Conservation (phyloP, 1,284 basidiomycete genomes). For the Termitomyces sp. region DNA sequence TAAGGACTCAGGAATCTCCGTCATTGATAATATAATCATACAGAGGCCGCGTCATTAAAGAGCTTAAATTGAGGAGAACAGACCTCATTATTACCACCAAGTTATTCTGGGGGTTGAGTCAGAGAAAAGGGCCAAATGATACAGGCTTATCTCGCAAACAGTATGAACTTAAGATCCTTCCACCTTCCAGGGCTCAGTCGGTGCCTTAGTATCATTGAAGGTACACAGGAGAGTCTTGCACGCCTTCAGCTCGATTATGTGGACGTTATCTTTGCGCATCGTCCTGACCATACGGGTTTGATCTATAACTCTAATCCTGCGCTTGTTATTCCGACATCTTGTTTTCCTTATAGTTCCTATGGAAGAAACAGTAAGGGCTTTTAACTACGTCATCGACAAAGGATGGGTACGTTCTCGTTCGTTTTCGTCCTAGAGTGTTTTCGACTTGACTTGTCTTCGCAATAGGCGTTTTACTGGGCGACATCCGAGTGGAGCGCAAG, state of each 20-base stretch:
- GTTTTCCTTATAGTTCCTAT: neutral
- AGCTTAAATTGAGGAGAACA: conserved; percentile 63
- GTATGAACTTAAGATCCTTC: neutral
- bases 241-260: neutral
- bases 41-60: conserved; percentile 74
- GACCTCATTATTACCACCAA: conserved; percentile 75
- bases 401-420: neutral
- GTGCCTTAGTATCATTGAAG: neutral
- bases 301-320: neutral
- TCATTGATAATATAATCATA: neutral
- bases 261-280: neutral
- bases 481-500: neutral
- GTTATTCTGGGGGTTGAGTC: conserved; percentile 46
- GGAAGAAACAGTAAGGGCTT: neutral
- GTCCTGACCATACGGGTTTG: neutral
- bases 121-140: conserved; percentile 51
- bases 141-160: conserved; percentile 7
- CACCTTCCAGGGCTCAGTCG: neutral
- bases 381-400: neutral
- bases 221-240: neutral
- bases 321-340: neutral
- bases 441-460: neutral
- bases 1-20: neutral
- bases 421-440: too few species aligned
- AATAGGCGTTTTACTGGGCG: neutral